Base-by-base conservation (phyloP, 495 filamentous ascomycete genomes). In the Penicillium angulare region DNA sequence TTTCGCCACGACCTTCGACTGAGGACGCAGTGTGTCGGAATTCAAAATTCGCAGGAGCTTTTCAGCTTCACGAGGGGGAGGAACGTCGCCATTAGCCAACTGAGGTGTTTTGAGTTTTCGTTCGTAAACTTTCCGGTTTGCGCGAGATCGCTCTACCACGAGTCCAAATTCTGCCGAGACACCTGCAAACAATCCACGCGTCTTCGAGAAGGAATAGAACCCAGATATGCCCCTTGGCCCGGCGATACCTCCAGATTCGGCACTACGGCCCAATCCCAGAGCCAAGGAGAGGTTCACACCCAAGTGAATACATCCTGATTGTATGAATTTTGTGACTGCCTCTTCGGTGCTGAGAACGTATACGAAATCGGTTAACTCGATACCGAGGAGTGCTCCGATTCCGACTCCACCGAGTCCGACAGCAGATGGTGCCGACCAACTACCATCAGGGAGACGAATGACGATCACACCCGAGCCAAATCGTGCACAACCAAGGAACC, bases 331-430 rank as follows among this genome's bases (percentile, higher is more conserved):
- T 60, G 85, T 85, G 39, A 98, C 92, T 10, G 92, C 90, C 23
- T 76, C 80, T 26, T 84, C 77, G 51, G 95, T 90, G 67, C 96
- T 96, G 35, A 98, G 82, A 29, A 97, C 92, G 73, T 97, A 96
- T 44, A 98, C 90, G 62, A 97, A 98, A 61, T 98, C 92, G 10
- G 93, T 97, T 29, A 96, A 72, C 68, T 98, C 93, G 66, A 93
- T 86, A 26, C 93, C 93, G 56, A 97, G 89, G 63, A 96, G 93
- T 9, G 90, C 89, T 27, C 92, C 92, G 52, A 92, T 87, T 5
- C 92, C 92, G 44, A 86, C 84, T 45, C 93, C 92, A 15, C 83
- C 85, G 4, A 87, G 90, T 13, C 83, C 84, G 47, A 98, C 90
- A 15, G 92, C 92, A 7, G 88, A 89, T 3, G 93, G 93, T 2